Percentiles rank a stretch among this genome's conserved stretches.
Evolutionary conservation across 2,329 filamentous ascomycete genomes (phyloP).

Genomic region (Cladophialophora immunda): DNA sequence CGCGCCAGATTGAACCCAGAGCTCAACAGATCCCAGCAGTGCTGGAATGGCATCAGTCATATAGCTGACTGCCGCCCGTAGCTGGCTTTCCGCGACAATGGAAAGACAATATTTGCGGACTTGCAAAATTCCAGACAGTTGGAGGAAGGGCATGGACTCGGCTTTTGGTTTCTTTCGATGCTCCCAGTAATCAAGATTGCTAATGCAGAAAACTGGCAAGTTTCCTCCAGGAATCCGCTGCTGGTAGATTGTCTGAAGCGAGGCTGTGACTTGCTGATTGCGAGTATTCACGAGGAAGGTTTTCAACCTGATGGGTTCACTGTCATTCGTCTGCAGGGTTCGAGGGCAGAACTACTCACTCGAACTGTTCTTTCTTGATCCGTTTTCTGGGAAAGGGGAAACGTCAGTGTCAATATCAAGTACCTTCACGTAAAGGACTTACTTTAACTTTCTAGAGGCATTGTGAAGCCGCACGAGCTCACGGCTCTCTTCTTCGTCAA

Average conservation of each 20-base stretch:
- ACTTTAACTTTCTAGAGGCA: slow-evolving; percentile 2
- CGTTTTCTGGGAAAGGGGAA: not conserved
- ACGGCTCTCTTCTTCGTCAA: not conserved
- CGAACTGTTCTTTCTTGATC: not conserved
- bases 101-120: slow-evolving; percentile 23
- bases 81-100: slow-evolving; percentile 19
- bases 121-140: slow-evolving; percentile 16
- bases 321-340: slow-evolving; percentile 5
- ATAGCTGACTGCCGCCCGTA: slow-evolving; percentile 17
- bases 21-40: slow-evolving; percentile 22
- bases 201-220: slow-evolving; percentile 23
- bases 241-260: not conserved
- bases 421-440: not conserved
- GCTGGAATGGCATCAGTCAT: slow-evolving; percentile 21
- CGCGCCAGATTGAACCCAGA: slow-evolving; percentile 23
- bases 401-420: not conserved
- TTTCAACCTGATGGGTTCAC: slow-evolving; percentile 12
- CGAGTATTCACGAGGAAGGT: slow-evolving; percentile 10
- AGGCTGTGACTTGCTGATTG: slow-evolving; percentile 15
- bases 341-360: slow-evolving; percentile 11
- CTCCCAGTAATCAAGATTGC: slow-evolving; percentile 16
- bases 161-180: slow-evolving; percentile 11
- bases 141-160: slow-evolving; percentile 16
- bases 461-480: not conserved
- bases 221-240: slow-evolving; percentile 2